These are phyloP conservation scores for Thraustochytrium sp. DNA, from an alignment of 352 stramenopile species.

Conservation along the genomic window DNA sequence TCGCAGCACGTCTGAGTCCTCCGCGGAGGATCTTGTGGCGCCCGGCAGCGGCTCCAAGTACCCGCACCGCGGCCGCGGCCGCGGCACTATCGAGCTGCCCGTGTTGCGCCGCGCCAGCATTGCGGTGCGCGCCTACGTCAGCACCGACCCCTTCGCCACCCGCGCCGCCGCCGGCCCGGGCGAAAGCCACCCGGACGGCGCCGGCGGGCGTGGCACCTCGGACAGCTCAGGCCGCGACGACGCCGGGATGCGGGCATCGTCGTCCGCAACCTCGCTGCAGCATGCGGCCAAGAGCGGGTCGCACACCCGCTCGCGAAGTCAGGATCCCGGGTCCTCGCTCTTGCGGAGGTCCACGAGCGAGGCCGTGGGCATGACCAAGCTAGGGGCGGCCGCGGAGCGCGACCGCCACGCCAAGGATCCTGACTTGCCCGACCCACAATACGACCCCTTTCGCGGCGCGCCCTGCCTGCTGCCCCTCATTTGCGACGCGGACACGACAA, in stretches of 20 bases:
- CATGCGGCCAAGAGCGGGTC: background rate
- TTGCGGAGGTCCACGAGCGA: slow-evolving; percentile 23
- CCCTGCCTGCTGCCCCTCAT: slow-evolving; percentile 19
- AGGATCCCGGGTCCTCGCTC: background rate
- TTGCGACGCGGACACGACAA: background rate
- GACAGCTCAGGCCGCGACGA: no score
- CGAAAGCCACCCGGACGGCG: no score
- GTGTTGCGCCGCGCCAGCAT: slow-evolving; percentile 27
- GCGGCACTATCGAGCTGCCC: background rate
- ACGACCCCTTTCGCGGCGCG: background rate
- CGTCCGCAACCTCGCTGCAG: background rate
- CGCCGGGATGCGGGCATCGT: background rate
- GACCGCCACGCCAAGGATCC: background rate
- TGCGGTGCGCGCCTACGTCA: background rate
- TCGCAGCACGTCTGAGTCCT: background rate
- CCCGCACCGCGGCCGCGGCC: background rate
- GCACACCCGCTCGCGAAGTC: background rate
- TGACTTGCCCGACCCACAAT: background rate
- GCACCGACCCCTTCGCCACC: background rate
- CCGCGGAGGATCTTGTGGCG: background rate
- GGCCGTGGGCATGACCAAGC: background rate
- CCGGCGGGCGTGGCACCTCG: no score
- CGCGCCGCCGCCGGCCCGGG: background rate
- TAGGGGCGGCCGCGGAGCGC: background rate
- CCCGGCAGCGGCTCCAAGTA: no score